Conservation (phyloP, 2,329 filamentous ascomycete genomes). For the Pseudohalonectria lignicola region DNA sequence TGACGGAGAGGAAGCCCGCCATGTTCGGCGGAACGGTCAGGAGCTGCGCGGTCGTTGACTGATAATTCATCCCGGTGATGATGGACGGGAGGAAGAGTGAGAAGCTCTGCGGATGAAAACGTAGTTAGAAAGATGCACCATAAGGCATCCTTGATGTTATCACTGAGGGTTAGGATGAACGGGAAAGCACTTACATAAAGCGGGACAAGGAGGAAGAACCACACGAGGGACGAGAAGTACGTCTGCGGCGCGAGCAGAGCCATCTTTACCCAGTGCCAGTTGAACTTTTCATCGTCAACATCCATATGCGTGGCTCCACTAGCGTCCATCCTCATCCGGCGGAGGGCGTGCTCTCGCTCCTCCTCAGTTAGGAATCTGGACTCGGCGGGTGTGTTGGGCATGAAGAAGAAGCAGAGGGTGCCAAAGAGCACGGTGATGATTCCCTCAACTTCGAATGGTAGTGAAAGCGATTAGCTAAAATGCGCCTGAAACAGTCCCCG, state of each 20-base stretch:
- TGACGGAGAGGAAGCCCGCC: constrained; percentile 18
- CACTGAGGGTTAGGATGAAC: too few relatives aligned
- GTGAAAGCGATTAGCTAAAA: too few relatives aligned
- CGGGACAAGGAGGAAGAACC: constrained; percentile 15
- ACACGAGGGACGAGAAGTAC: constrained; percentile 13
- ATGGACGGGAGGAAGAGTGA: constrained; percentile 34
- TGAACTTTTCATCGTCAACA: constrained; percentile 24
- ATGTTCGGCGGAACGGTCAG: constrained; percentile 24
- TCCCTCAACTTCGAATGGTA: constrained; percentile 35
- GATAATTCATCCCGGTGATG: constrained; percentile 28
- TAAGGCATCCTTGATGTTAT: too few relatives aligned
- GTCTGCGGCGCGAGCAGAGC: constrained; percentile 16
- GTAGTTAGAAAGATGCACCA: constrained; percentile 8
- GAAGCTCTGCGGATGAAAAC: constrained; percentile 17
- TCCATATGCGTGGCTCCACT: constrained; percentile 11
- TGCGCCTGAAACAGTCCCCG: too few relatives aligned
- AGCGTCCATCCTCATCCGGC: constrained; percentile 12
- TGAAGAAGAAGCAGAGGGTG: constrained; percentile 39
- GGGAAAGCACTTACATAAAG: constrained; percentile 15
- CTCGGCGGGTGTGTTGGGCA: constrained; percentile 14
- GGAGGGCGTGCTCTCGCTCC: constrained; percentile 11
- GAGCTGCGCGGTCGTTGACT: constrained; percentile 21
- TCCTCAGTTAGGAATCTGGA: constrained; percentile 15
- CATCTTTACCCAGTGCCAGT: constrained; percentile 27
- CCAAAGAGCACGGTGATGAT: constrained; percentile 50